A percentile compares a stretch with the other conserved stretches of the same genome.
These are phyloP conservation scores for Suillus paluster DNA, from an alignment of 768 basidiomycete species.

Conservation along the genomic window DNA sequence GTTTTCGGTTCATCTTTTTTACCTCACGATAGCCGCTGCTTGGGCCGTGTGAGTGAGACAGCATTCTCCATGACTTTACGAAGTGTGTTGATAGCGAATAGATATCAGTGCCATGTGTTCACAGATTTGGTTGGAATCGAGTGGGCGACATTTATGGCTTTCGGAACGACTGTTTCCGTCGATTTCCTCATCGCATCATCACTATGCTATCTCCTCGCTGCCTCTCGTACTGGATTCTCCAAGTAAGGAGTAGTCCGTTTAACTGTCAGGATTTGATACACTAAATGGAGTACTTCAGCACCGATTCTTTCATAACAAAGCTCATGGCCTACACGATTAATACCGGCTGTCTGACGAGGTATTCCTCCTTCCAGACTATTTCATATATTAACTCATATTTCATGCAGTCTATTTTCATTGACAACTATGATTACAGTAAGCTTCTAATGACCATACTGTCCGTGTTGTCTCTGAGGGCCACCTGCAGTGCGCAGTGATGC, in stretches of 20 bases:
- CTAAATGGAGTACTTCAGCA: neutral
- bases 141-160: neutral
- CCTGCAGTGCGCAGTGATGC: neutral
- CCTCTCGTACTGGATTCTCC: neutral
- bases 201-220: neutral
- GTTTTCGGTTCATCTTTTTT: neutral
- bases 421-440: neutral
- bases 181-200: neutral
- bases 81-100: neutral
- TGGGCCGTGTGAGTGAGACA: neutral
- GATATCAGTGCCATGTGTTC: neutral
- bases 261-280: neutral
- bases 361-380: neutral
- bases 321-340: neutral
- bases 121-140: neutral
- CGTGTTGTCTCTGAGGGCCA: neutral
- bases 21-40: neutral
- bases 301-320: neutral
- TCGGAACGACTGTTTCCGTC: neutral
- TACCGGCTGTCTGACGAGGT: neutral
- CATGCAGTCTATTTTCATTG: neutral
- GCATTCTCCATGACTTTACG: neutral
- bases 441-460: neutral
- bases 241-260: neutral
- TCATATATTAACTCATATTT: neutral